Conservation (phyloP, 371 early-diverging fungal species). For the Dentiscutata heterogama region DNA sequence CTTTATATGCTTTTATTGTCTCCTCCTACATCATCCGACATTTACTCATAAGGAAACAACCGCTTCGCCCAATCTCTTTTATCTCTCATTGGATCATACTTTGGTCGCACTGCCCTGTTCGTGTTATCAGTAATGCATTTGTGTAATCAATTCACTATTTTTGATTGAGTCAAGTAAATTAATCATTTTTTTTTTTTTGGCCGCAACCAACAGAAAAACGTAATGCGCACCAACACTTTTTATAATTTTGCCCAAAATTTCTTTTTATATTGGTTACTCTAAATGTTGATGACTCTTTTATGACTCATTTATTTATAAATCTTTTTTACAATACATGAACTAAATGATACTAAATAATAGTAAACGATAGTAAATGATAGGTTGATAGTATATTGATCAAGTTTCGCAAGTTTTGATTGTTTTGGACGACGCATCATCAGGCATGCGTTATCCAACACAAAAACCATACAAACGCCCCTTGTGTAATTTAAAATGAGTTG, state of each 20-base stretch:
- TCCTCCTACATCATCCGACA: constrained; percentile 33
- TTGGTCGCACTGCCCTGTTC: background rate
- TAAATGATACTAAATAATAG: background rate
- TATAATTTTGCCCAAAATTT: background rate
- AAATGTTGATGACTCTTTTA: too few species aligned
- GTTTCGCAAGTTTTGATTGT: constrained; percentile 3
- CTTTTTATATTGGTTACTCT: too few species aligned
- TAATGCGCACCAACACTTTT: background rate
- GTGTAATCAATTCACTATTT: background rate
- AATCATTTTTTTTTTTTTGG: background rate
- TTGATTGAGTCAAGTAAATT: background rate
- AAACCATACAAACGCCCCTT: constrained; percentile 26
- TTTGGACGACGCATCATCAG: constrained; percentile 19
- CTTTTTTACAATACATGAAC: background rate
- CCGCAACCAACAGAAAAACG: background rate
- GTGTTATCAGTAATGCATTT: constrained; percentile 7
- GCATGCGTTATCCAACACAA: constrained; percentile 5
- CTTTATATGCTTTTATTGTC: constrained; percentile 13
- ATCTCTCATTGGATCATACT: background rate
- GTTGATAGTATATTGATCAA: background rate
- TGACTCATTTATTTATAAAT: background rate
- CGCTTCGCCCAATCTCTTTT: background rate
- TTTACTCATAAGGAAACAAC: constrained; percentile 7
- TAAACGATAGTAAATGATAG: background rate
- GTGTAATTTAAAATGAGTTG: constrained; percentile 19